Conservation (phyloP, 148 eudicot species). For the Polygonum aviculare region DNA sequence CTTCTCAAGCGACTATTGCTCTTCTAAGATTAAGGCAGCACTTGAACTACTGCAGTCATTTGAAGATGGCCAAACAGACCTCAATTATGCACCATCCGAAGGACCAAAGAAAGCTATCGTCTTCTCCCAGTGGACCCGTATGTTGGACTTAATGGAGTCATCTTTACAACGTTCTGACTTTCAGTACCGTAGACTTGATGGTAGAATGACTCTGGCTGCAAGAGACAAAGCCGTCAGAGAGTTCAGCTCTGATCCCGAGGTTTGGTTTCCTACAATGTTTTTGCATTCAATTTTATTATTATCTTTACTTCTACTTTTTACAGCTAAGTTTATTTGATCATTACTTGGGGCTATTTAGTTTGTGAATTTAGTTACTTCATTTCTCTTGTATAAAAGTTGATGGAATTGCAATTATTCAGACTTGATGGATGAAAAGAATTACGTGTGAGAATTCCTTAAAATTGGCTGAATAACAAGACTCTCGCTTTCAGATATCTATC, state of each 20-base stretch:
- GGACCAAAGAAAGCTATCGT: conserved; percentile 69
- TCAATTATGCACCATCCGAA: conserved; percentile 18
- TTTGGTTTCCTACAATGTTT: conserved; percentile 18
- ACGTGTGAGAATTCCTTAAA: too few species aligned
- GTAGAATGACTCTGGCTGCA: conserved; percentile 72
- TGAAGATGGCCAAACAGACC: background rate
- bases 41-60: conserved; percentile 57
- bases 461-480: too few species aligned
- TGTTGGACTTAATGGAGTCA: conserved; percentile 73
- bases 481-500: too few species aligned
- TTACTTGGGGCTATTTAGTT: too few species aligned
- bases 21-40: conserved; percentile 74
- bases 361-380: too few species aligned
- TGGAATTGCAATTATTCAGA: too few species aligned
- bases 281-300: background rate
- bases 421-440: too few species aligned
- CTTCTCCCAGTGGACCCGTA: conserved; percentile 97
- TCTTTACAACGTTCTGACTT: conserved; percentile 44
- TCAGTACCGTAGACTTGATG: conserved; percentile 87
- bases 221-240: conserved; percentile 98
- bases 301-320: too few species aligned
- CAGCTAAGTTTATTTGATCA: too few species aligned
- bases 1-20: conserved; percentile 46
- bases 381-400: too few species aligned
- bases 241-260: conserved; percentile 84